Conservation (phyloP, 768 basidiomycete species). For the Russula sp. region DNA sequence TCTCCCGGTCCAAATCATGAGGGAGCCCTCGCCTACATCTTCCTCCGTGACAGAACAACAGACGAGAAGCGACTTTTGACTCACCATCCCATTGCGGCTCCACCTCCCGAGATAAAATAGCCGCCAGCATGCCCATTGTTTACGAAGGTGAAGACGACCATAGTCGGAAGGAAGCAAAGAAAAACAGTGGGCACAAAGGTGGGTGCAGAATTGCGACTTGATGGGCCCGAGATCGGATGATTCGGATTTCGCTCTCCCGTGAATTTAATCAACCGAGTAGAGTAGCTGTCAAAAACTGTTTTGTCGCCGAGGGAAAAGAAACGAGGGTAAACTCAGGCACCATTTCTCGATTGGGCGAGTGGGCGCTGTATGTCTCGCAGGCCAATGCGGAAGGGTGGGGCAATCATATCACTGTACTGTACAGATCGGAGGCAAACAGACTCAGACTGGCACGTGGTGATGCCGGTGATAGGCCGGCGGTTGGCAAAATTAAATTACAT, state of each 20-base stretch:
- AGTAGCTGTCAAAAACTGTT: neutral
- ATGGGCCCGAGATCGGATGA: neutral
- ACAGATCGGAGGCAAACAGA: too few relatives aligned
- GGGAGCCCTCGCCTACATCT: slow-evolving; percentile 17
- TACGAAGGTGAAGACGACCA: slow-evolving; percentile 12
- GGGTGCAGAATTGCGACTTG: neutral
- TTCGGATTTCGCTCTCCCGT: too few relatives aligned
- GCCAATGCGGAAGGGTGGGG: neutral
- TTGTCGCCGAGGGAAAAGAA: neutral
- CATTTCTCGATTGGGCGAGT: neutral
- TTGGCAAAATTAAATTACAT: too few relatives aligned
- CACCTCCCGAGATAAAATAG: slow-evolving; percentile 12
- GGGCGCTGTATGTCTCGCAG: neutral
- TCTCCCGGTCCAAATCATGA: slow-evolving; percentile 11
- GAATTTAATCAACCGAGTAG: neutral
- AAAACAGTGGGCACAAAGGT: too few relatives aligned
- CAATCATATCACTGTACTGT: too few relatives aligned
- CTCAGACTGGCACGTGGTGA: too few relatives aligned
- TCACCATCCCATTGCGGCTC: slow-evolving; percentile 13
- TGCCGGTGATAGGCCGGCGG: too few relatives aligned
- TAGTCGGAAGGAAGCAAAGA: neutral
- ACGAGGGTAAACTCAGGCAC: neutral
- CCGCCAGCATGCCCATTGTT: neutral
- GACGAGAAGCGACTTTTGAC: neutral
- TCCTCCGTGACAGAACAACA: neutral